Base-by-base conservation (phyloP, 169 alveolate species). In the Plasmodium billcollinsi region DNA sequence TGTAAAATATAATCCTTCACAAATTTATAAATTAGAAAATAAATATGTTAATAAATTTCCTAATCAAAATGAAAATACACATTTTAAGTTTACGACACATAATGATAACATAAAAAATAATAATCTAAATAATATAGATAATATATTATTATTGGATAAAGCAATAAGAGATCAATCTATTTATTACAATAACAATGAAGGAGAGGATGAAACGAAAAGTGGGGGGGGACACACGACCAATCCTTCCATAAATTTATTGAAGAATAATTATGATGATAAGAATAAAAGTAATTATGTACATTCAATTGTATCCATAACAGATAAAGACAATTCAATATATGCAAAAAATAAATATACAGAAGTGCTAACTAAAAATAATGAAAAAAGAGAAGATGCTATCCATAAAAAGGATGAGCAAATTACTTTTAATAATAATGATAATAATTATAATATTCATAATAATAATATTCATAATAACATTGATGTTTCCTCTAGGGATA, bases 261-360 rank as follows among this genome's bases (percentile, higher is more conserved):
- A 59, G 7, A 21, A 74, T 15, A 73, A 74, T 26, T 33, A 33
- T 1, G 45, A 74, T 8, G 62, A 74, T 20, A 8, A 24, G 47
- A 39, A 49, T 39, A 26, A 59, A 24, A 15, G 2, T 7, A 43
- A 26, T 20, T 74, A 74, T 58, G 59, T 74, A n/a, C 67, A 58
- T 15, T 74, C 88, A 21, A 45, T 74, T 33, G 54, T 50, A 45
- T 74, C 88, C 2, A 9, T 18, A 14, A 52, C 52, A 2, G 74
- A 74, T 63, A 61, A 39, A 59, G 88, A 59, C 2, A 12, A 74
- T 43, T 45, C 63, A 14, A 20, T 58, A 73, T 4, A 15, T 12
- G 67, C 9, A 33, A 73, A 73, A 24, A 61, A 1, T 39, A 58
- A 74, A 26, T 74, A 8, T 15, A 45, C 26, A 14, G 52, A 73